Conservation (phyloP, 129 eudicot genomes). For the Pulicaria dysenterica region DNA sequence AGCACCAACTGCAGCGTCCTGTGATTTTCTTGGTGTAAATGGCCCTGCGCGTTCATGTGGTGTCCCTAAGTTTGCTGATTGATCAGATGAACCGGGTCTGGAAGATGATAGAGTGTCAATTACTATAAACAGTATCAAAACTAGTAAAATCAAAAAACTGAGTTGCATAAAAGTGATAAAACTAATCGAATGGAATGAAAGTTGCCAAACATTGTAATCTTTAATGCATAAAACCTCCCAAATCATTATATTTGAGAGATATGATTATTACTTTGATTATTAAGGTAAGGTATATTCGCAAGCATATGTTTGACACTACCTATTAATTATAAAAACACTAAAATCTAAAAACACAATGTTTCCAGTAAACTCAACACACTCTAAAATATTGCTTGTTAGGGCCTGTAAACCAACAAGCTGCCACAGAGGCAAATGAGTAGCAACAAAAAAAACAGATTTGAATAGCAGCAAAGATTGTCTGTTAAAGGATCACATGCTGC, state of each 20-base stretch:
- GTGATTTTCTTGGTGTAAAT: conserved; percentile 51
- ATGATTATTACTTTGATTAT: not conserved
- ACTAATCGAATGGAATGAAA: not conserved
- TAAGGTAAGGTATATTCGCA: not conserved
- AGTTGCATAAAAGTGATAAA: not conserved
- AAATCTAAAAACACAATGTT: not conserved
- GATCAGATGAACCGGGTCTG: conserved; percentile 73
- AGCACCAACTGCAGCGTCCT: conserved; percentile 88
- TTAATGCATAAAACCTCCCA: not conserved
- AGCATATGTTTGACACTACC: not conserved
- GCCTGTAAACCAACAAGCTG: too few relatives aligned
- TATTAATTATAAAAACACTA: not conserved
- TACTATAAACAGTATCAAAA: not conserved
- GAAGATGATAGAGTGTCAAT: conserved; percentile 14
- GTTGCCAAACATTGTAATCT: not conserved
- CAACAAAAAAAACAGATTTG: too few relatives aligned
- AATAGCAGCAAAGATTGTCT: too few relatives aligned
- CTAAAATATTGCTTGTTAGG: too few relatives aligned
- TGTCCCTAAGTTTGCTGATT: conserved; percentile 37
- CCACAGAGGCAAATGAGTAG: too few relatives aligned
- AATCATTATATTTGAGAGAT: not conserved
- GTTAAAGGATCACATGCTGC: too few relatives aligned
- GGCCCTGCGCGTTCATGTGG: conserved; percentile 43
- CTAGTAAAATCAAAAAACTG: not conserved
- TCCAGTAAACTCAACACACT: not conserved